Conservation (phyloP, 768 basidiomycete species). For the Leccinum ochraceum region DNA sequence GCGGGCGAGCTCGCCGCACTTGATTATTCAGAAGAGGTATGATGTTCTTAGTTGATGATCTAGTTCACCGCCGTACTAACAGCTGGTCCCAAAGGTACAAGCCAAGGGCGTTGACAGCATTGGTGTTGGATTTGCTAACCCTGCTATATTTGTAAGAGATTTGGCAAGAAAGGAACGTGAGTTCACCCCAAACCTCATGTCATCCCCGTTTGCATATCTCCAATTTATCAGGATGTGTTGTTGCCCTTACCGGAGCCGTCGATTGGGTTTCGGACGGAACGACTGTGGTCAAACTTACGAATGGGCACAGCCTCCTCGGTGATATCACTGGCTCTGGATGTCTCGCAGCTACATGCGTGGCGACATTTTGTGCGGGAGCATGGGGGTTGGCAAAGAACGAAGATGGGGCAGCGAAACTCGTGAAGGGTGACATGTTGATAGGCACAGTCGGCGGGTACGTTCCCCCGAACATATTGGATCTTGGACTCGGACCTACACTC, state of each 20-base stretch:
- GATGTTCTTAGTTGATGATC: slow-evolving; percentile 1
- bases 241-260: slow-evolving; percentile 75
- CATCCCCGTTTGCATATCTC: not conserved
- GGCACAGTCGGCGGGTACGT: slow-evolving; percentile 78
- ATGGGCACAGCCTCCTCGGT: slow-evolving; percentile 74
- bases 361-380: slow-evolving; percentile 78
- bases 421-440: slow-evolving; percentile 75
- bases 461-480: not conserved
- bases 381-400: slow-evolving; percentile 35
- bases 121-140: slow-evolving; percentile 76
- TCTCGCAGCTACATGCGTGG: slow-evolving; percentile 74
- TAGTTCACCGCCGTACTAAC: not conserved
- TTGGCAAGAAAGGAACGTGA: slow-evolving; percentile 76
- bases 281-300: slow-evolving; percentile 64
- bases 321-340: slow-evolving; percentile 92
- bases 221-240: slow-evolving; percentile 60
- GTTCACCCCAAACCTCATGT: slow-evolving; percentile 24
- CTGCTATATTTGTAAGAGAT: slow-evolving; percentile 62
- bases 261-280: slow-evolving; percentile 88
- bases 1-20: slow-evolving; percentile 85
- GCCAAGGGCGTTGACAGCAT: slow-evolving; percentile 86
- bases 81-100: slow-evolving; percentile 47
- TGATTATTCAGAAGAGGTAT: slow-evolving; percentile 73
- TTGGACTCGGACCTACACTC: not conserved
- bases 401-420: slow-evolving; percentile 45